phyloP scores from a whole-genome alignment of 768 basidiomycete species.

The Mycena rebaudengoi region DNA sequence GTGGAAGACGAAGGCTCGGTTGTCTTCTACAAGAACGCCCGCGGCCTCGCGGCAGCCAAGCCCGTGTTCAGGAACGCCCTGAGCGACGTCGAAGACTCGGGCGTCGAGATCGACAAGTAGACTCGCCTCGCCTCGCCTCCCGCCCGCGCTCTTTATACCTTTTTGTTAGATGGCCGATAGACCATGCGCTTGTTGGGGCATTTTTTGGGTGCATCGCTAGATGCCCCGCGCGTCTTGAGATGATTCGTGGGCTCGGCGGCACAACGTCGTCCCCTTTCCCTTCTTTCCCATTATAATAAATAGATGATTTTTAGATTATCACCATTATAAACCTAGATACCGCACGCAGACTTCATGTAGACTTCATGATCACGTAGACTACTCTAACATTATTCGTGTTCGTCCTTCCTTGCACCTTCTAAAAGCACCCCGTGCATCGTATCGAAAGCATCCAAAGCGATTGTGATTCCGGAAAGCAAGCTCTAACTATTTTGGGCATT shows the following conservation, averaged over 20 bases:
- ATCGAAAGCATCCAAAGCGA: too few species aligned
- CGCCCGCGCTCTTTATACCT: constrained; percentile 3
- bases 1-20: constrained; percentile 71
- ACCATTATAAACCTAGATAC: not conserved
- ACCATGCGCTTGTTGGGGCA: too few species aligned
- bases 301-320: constrained; percentile 7
- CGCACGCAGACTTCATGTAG: not conserved
- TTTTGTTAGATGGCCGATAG: not conserved
- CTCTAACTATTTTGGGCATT: too few species aligned
- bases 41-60: constrained; percentile 55
- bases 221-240: too few species aligned
- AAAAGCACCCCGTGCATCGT: too few species aligned
- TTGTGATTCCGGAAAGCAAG: too few species aligned
- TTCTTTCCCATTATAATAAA: not conserved
- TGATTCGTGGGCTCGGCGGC: too few species aligned
- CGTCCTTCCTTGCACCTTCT: too few species aligned
- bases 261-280: too few species aligned
- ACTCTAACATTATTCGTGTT: too few species aligned
- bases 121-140: not conserved
- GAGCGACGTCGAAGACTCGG: constrained; percentile 60
- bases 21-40: constrained; percentile 66
- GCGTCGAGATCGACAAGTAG: constrained; percentile 56
- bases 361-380: too few species aligned
- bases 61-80: constrained; percentile 50
- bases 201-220: too few species aligned